phyloP scores from a whole-genome alignment of 352 stramenopile genomes.

The Sclerospora graminicola region DNA sequence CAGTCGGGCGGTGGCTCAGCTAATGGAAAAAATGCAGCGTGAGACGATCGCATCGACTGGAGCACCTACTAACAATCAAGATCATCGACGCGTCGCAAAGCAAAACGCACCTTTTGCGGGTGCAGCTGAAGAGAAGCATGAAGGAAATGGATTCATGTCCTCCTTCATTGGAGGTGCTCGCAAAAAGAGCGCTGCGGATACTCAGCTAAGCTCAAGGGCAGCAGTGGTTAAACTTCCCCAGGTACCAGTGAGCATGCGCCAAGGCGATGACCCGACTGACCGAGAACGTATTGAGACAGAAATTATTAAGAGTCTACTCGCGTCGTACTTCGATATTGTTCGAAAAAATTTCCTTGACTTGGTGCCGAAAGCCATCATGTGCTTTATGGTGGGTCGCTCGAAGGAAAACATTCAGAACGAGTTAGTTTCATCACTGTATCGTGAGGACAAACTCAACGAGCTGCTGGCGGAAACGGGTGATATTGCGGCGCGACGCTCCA shows the following conservation, averaged over 20 bases:
- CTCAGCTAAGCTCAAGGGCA: slow-evolving; percentile 20
- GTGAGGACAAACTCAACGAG: slow-evolving; percentile 92
- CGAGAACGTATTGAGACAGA: slow-evolving; percentile 95
- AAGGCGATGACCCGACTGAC: slow-evolving; percentile 92
- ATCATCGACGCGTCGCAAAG: too few relatives aligned
- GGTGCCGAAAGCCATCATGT: slow-evolving; percentile 99
- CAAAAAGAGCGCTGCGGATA: slow-evolving; percentile 38
- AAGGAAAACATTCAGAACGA: slow-evolving; percentile 98
- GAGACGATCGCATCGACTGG: slow-evolving; percentile 45
- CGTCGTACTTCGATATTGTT: slow-evolving; percentile 99
- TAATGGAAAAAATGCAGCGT: slow-evolving; percentile 93
- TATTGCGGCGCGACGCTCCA: slow-evolving; percentile 90
- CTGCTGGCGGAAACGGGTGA: slow-evolving; percentile 94
- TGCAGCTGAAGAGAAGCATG: slow-evolving; percentile 39
- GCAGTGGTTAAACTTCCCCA: slow-evolving; percentile 92
- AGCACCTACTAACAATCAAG: slow-evolving; percentile 22
- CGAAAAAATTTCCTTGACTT: slow-evolving; percentile 98
- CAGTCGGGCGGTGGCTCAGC: slow-evolving; percentile 87
- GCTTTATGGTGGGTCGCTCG: slow-evolving; percentile 91
- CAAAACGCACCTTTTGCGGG: slow-evolving; percentile 9
- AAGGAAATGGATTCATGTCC: slow-evolving; percentile 54
- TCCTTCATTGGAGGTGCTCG: slow-evolving; percentile 65
- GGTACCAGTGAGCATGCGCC: slow-evolving; percentile 93
- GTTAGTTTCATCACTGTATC: slow-evolving; percentile 94
- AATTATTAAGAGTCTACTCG: slow-evolving; percentile 96